A percentile compares a stretch with the other conserved stretches of the same genome.
These are phyloP conservation scores for Aspergillus luchuensis DNA, from an alignment of 2,329 filamentous ascomycete species.

Conservation along the genomic window DNA sequence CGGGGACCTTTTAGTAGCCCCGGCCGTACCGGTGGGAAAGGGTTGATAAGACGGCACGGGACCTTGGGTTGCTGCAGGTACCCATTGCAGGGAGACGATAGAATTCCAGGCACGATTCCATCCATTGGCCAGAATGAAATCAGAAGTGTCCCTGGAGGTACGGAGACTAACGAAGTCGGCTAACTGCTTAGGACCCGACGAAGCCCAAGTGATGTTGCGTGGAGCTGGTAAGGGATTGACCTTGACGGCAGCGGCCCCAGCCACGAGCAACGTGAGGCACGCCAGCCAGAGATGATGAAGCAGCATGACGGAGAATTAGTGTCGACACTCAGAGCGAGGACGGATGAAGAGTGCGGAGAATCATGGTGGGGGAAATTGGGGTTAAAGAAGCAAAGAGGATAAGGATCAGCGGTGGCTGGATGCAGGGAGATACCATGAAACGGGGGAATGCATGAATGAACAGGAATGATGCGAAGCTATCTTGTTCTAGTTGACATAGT, in stretches of 20 bases:
- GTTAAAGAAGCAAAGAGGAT: too few species aligned
- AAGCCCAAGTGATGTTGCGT: constrained; percentile 55
- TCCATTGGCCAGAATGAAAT: constrained; percentile 46
- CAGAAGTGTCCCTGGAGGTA: constrained; percentile 31
- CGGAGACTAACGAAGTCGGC: constrained; percentile 42
- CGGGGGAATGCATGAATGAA: too few species aligned
- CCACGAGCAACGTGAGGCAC: constrained; percentile 33
- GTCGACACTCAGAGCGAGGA: too few species aligned
- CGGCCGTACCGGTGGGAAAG: constrained; percentile 50
- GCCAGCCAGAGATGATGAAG: constrained; percentile 28
- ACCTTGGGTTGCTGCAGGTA: constrained; percentile 55
- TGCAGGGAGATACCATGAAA: too few species aligned
- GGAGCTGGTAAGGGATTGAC: constrained; percentile 60
- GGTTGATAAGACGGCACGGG: constrained; percentile 53
- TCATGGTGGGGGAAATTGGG: too few species aligned
- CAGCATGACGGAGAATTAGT: constrained; percentile 25
- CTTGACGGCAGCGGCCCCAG: constrained; percentile 47
- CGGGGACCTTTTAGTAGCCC: constrained; percentile 29
- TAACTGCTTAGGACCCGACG: constrained; percentile 52
- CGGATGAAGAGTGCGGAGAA: too few species aligned
- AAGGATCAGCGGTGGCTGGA: too few species aligned
- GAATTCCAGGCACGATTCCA: constrained; percentile 54
- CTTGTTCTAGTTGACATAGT: too few species aligned
- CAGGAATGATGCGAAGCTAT: too few species aligned
- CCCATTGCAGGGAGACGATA: constrained; percentile 56